These are phyloP conservation scores for Hanseniaspora lindneri DNA, from an alignment of 805 yeast genomes.

Conservation along the genomic window DNA sequence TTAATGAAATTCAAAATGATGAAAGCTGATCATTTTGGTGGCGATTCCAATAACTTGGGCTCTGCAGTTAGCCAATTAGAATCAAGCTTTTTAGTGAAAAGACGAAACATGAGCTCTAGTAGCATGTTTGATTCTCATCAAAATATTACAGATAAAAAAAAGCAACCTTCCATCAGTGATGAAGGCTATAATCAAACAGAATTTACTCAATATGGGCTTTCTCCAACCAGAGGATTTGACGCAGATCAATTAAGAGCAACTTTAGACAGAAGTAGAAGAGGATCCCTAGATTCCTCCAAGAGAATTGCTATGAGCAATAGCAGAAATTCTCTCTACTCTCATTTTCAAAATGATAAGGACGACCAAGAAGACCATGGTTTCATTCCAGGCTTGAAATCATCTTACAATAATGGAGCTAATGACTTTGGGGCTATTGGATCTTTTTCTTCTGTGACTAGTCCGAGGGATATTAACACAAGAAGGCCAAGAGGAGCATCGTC, in stretches of 20 bases:
- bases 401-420: conserved; percentile 9
- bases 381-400: conserved; percentile 2
- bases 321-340: conserved; percentile 7
- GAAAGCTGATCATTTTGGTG: conserved; percentile 26
- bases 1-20: conserved; percentile 41
- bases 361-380: background rate
- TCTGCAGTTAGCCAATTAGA: conserved; percentile 22
- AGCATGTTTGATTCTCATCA: background rate
- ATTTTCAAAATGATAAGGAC: background rate
- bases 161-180: background rate
- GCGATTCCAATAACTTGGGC: conserved; percentile 44
- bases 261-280: conserved; percentile 19
- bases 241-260: conserved; percentile 27
- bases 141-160: background rate
- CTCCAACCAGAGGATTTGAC: conserved; percentile 12
- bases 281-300: conserved; percentile 6
- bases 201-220: conserved; percentile 13
- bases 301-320: conserved; percentile 3
- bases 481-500: conserved; percentile 19
- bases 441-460: conserved; percentile 7
- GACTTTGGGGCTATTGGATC: conserved; percentile 13
- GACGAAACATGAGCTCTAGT: conserved; percentile 3
- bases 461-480: conserved; percentile 8
- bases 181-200: background rate
- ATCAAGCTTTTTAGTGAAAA: background rate